Conservation (phyloP, 2,329 filamentous ascomycete species). For the Aurifilum marmelostoma region DNA sequence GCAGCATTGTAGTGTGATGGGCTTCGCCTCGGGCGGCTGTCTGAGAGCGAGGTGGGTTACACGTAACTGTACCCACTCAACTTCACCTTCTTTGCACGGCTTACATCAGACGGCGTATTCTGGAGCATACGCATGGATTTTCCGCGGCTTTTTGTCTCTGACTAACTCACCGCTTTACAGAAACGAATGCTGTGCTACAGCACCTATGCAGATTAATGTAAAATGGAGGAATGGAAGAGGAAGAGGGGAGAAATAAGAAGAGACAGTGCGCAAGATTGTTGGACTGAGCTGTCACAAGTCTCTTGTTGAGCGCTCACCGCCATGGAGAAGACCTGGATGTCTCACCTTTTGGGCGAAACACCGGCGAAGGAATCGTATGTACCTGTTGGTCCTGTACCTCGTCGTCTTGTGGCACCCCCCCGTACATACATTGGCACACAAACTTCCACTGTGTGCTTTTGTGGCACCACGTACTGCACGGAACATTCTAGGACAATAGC, state of each 20-base stretch:
- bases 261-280: background rate
- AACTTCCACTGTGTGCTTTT: background rate
- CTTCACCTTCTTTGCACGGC: background rate
- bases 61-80: background rate
- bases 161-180: background rate
- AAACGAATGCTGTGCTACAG: background rate
- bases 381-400: background rate
- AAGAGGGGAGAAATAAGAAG: background rate
- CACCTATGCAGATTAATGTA: background rate
- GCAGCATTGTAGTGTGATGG: background rate
- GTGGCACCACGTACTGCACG: constrained; percentile 1
- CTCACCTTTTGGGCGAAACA: background rate
- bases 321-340: background rate
- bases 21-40: constrained; percentile 16
- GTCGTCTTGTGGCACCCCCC: background rate
- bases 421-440: background rate
- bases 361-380: constrained; percentile 8
- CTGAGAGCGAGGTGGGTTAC: background rate
- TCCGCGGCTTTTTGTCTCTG: background rate
- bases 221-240: background rate
- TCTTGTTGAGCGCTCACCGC: background rate
- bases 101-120: constrained; percentile 7
- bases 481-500: background rate
- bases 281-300: background rate
- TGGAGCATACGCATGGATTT: background rate